These are phyloP conservation scores for Cercospora sp. DNA, from an alignment of 2,329 filamentous ascomycete genomes.

Conservation along the genomic window DNA sequence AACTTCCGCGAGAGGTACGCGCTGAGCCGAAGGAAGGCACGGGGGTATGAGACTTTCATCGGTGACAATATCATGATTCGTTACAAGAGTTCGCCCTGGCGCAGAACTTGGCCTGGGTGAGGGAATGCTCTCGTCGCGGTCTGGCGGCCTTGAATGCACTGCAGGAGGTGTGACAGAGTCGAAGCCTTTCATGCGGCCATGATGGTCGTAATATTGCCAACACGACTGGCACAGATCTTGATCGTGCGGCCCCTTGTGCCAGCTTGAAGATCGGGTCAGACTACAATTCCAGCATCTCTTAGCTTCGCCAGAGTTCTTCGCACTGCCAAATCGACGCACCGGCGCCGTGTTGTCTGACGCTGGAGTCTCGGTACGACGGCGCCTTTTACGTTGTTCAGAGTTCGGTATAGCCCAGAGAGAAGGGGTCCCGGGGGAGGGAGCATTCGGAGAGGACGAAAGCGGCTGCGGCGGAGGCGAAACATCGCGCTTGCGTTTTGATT, in stretches of 20 bases:
- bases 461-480: slow-evolving; percentile 17
- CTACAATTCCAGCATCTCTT: slow-evolving; percentile 36
- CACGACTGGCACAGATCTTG: slow-evolving; percentile 36
- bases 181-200: slow-evolving; percentile 35
- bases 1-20: not conserved
- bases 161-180: slow-evolving; percentile 27
- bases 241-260: slow-evolving; percentile 35
- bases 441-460: slow-evolving; percentile 17
- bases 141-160: not conserved
- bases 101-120: not conserved
- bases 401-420: slow-evolving; percentile 28
- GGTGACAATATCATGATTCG: not conserved
- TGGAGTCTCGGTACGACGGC: slow-evolving; percentile 7
- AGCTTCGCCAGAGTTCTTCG: slow-evolving; percentile 6
- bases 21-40: not conserved
- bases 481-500: slow-evolving; percentile 19
- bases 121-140: not conserved
- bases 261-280: slow-evolving; percentile 27
- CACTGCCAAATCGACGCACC: slow-evolving; percentile 15
- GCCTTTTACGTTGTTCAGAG: slow-evolving; percentile 7
- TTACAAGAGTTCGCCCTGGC: not conserved
- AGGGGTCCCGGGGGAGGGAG: slow-evolving; percentile 18
- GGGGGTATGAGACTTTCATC: not conserved
- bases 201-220: slow-evolving; percentile 35
- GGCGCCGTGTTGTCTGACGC: not conserved